A percentile compares a stretch with the other conserved stretches of the same genome.
These are phyloP conservation scores for Cytospora mali DNA, from an alignment of 2,329 filamentous ascomycete species.

Conservation along the genomic window DNA sequence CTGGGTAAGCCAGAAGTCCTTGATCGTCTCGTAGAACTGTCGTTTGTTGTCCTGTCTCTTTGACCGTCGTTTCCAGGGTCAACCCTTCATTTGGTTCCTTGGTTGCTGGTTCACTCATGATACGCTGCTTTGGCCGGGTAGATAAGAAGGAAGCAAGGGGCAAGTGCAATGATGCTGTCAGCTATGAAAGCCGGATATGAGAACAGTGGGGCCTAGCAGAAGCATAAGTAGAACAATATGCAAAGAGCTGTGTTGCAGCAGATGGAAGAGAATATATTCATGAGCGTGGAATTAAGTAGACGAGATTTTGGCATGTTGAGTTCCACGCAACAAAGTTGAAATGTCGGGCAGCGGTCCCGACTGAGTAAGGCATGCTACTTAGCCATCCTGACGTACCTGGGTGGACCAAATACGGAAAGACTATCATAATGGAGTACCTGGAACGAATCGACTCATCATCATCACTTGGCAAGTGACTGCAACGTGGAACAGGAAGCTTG, in stretches of 20 bases:
- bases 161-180: background rate
- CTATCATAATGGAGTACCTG: background rate
- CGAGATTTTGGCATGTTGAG: background rate
- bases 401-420: background rate
- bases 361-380: too few relatives aligned
- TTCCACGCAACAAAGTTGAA: background rate
- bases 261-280: background rate
- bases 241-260: background rate
- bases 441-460: too few relatives aligned
- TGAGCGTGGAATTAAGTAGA: background rate
- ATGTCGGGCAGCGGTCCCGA: background rate
- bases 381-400: too few relatives aligned
- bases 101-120: slow-evolving; percentile 3
- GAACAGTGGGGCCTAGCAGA: background rate
- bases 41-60: slow-evolving; percentile 33
- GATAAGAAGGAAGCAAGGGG: background rate
- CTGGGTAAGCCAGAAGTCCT: slow-evolving; percentile 39
- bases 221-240: background rate
- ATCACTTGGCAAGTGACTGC: background rate
- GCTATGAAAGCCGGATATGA: background rate
- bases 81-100: slow-evolving; percentile 27
- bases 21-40: slow-evolving; percentile 38
- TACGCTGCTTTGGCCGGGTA: background rate
- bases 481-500: background rate
- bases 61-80: slow-evolving; percentile 34